Evolutionary conservation across 352 stramenopile genomes (phyloP).

Genomic region (Globisporangium nodosum): DNA sequence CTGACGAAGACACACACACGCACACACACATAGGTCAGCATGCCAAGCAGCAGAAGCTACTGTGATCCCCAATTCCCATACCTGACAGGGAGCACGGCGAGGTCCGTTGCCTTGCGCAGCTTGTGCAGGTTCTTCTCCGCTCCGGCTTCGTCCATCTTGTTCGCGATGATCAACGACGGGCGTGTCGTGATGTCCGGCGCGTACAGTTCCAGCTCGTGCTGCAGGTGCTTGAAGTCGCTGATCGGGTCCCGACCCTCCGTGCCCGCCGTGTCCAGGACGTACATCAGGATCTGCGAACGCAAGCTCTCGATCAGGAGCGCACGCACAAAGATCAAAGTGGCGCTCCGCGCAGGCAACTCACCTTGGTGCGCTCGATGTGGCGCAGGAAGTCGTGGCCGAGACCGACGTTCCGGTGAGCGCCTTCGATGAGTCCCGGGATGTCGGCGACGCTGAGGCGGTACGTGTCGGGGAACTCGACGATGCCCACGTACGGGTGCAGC

Average conservation of each 20-base stretch:
- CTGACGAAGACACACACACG: slow-evolving; percentile 17
- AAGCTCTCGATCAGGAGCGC: background rate
- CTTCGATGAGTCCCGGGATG: slow-evolving; percentile 87
- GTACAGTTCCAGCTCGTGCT: slow-evolving; percentile 84
- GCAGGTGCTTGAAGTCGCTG: slow-evolving; percentile 69
- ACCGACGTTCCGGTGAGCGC: slow-evolving; percentile 94
- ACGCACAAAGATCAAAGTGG: background rate
- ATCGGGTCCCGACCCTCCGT: slow-evolving; percentile 77
- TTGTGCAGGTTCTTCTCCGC: slow-evolving; percentile 79
- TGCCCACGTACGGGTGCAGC: slow-evolving; percentile 93
- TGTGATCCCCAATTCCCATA: slow-evolving; percentile 9
- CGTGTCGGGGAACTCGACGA: slow-evolving; percentile 94
- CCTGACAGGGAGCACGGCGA: slow-evolving; percentile 79
- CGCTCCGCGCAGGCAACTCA: slow-evolving; percentile 19
- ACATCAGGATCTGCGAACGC: slow-evolving; percentile 63
- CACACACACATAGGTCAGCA: background rate
- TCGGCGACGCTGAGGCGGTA: slow-evolving; percentile 88
- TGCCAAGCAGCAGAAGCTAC: background rate
- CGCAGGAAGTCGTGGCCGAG: slow-evolving; percentile 98
- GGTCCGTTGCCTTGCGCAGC: slow-evolving; percentile 59
- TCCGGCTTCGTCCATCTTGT: slow-evolving; percentile 86
- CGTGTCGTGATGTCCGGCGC: slow-evolving; percentile 80
- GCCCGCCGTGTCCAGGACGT: slow-evolving; percentile 78
- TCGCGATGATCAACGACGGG: slow-evolving; percentile 81
- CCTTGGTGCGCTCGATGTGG: slow-evolving; percentile 98